Conservation (phyloP, 441 rosid species). For the Populus hybrid region DNA sequence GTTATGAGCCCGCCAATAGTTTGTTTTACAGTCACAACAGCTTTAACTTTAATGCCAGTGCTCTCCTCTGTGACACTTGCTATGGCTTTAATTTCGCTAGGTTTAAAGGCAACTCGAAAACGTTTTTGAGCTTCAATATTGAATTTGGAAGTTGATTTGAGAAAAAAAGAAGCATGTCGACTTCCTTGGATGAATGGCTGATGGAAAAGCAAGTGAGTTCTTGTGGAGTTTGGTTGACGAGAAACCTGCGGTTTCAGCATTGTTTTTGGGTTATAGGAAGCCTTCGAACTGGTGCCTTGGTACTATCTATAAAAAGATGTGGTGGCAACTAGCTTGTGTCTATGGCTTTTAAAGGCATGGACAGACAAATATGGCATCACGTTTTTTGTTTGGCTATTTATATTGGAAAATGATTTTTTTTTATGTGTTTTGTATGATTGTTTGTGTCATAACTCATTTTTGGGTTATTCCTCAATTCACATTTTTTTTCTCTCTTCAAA, state of each 20-base stretch:
- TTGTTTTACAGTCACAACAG: slow-evolving; percentile 32
- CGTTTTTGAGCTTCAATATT: background rate
- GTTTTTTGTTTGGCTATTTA: no score
- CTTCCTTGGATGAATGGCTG: slow-evolving; percentile 28
- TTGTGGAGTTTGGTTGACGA: slow-evolving; percentile 2
- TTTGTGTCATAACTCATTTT: no score
- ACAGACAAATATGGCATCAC: no score
- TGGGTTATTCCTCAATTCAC: no score
- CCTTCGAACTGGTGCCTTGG: no score
- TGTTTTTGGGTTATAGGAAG: background rate
- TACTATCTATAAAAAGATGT: no score
- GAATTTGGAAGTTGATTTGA: background rate
- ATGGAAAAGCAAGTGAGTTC: background rate
- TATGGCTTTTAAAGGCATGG: no score
- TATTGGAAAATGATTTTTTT: no score
- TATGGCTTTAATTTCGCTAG: slow-evolving; percentile 17
- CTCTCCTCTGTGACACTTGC: slow-evolving; percentile 2
- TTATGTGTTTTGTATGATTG: no score
- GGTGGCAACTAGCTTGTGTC: no score
- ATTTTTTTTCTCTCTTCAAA: no score
- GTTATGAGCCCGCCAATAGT: slow-evolving; percentile 27
- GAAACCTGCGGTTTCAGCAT: slow-evolving; percentile 24
- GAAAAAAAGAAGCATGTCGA: slow-evolving; percentile 5
- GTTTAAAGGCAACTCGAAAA: slow-evolving; percentile 4
- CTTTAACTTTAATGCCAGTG: slow-evolving; percentile 25